phyloP scores from a whole-genome alignment of 2,329 filamentous ascomycete species.

The Colletotrichum kahawae region DNA sequence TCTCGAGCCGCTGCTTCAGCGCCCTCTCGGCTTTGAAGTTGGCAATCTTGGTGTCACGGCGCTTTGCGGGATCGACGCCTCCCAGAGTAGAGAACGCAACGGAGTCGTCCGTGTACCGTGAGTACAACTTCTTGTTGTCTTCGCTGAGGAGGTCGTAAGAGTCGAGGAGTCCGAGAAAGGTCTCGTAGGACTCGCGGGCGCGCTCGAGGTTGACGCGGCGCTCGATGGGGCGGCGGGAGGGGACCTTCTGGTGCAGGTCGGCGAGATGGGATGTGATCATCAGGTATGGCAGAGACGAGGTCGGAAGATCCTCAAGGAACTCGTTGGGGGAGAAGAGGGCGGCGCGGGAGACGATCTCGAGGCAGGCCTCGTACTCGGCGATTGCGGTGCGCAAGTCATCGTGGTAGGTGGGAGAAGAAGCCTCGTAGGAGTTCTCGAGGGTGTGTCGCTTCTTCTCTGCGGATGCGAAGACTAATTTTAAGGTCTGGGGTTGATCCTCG shows the following conservation, averaged over 20 bases:
- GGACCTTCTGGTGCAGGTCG: constrained; percentile 76
- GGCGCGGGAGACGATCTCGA: constrained; percentile 70
- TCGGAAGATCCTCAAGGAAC: constrained; percentile 82
- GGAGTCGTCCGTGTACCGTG: constrained; percentile 74
- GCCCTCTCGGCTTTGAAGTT: constrained; percentile 87
- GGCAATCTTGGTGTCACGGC: constrained; percentile 83
- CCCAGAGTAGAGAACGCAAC: constrained; percentile 75
- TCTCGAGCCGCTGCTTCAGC: constrained; percentile 80
- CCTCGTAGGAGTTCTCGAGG: constrained; percentile 70
- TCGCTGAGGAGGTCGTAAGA: constrained; percentile 75
- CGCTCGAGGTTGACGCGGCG: constrained; percentile 67
- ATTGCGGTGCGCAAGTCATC: constrained; percentile 72
- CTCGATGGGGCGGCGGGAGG: constrained; percentile 54
- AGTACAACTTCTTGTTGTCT: constrained; percentile 71
- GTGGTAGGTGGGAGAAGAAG: constrained; percentile 67
- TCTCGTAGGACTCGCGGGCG: constrained; percentile 76
- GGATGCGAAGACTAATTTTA: constrained; percentile 53
- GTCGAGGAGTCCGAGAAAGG: constrained; percentile 78
- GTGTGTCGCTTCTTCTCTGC: constrained; percentile 56
- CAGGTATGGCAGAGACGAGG: constrained; percentile 85
- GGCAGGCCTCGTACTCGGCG: constrained; percentile 74
- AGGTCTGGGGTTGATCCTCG: constrained; percentile 51
- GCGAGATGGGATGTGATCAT: constrained; percentile 79
- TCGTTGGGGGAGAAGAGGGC: constrained; percentile 94
- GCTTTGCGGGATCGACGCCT: constrained; percentile 61